phyloP scores from a whole-genome alignment of 805 yeast species.

The Saturnispora sekii region DNA sequence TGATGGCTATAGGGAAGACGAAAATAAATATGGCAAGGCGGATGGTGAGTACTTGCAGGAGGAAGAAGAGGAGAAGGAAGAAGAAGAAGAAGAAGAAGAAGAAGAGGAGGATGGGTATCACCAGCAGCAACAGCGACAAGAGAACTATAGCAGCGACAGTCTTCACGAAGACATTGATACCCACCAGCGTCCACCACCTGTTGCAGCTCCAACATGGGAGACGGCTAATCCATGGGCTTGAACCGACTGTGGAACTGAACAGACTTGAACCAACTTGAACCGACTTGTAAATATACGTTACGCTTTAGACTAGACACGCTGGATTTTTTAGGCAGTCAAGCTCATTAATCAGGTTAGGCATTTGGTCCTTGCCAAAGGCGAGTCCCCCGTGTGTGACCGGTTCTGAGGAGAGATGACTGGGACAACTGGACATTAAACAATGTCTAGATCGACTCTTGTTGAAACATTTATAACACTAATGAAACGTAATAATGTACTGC shows the following conservation, averaged over 20 bases:
- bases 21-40: not conserved
- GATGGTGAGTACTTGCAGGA: slow-evolving; percentile 14
- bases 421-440: too few relatives aligned
- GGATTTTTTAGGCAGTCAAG: too few relatives aligned
- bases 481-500: too few relatives aligned
- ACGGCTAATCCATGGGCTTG: slow-evolving; percentile 53
- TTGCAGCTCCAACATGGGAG: slow-evolving; percentile 21
- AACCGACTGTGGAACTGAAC: not conserved
- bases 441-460: too few relatives aligned
- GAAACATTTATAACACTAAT: too few relatives aligned
- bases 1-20: slow-evolving; percentile 20
- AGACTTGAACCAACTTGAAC: too few relatives aligned
- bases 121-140: slow-evolving; percentile 23
- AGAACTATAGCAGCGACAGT: slow-evolving; percentile 9
- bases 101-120: slow-evolving; percentile 9
- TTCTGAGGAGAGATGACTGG: too few relatives aligned
- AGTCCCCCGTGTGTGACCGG: too few relatives aligned
- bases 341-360: too few relatives aligned
- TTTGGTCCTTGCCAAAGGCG: too few relatives aligned
- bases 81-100: not conserved
- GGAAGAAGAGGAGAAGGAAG: not conserved
- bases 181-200: slow-evolving; percentile 37
- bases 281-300: too few relatives aligned
- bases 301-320: too few relatives aligned
- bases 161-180: slow-evolving; percentile 40